A percentile compares a stretch with the other conserved stretches of the same genome.
phyloP scores from a whole-genome alignment of 2,329 filamentous ascomycete species.

The Trichoderma sp. region DNA sequence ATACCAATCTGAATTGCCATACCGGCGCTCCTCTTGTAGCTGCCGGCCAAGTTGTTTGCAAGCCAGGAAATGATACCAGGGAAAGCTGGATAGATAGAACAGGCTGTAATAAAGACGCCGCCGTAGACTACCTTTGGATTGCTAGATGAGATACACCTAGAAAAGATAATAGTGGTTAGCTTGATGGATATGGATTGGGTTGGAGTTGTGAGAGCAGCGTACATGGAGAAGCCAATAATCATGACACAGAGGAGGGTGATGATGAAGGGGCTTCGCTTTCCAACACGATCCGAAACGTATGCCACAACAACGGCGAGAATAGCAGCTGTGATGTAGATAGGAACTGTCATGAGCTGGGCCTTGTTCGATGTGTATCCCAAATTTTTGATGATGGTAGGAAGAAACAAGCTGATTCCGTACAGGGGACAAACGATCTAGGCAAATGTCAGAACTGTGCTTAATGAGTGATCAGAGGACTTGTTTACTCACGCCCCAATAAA shows the following conservation, averaged over 20 bases:
- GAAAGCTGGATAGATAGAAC: conserved; percentile 79
- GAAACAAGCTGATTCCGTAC: conserved; percentile 59
- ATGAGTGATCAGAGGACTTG: background rate
- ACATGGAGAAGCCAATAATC: conserved; percentile 59
- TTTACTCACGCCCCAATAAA: conserved; percentile 62
- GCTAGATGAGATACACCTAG: conserved; percentile 58
- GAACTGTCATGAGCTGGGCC: conserved; percentile 67
- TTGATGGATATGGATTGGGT: background rate
- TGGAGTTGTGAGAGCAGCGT: background rate
- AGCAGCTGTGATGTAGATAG: conserved; percentile 62
- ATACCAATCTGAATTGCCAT: conserved; percentile 66
- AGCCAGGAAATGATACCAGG: conserved; percentile 79
- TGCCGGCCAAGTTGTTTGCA: conserved; percentile 72
- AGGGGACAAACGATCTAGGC: conserved; percentile 53
- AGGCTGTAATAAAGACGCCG: conserved; percentile 73
- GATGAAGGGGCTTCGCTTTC: conserved; percentile 58
- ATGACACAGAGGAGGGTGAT: conserved; percentile 54
- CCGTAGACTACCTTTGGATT: conserved; percentile 68
- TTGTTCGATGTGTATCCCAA: conserved; percentile 58
- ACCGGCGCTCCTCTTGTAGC: conserved; percentile 63
- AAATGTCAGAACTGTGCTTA: background rate
- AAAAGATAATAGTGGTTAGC: conserved; percentile 15
- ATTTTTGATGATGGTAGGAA: conserved; percentile 64
- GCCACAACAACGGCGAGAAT: conserved; percentile 56
- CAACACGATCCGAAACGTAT: conserved; percentile 55